Base-by-base conservation (phyloP, 257 asterid species). In the Nicotiana knightiana region DNA sequence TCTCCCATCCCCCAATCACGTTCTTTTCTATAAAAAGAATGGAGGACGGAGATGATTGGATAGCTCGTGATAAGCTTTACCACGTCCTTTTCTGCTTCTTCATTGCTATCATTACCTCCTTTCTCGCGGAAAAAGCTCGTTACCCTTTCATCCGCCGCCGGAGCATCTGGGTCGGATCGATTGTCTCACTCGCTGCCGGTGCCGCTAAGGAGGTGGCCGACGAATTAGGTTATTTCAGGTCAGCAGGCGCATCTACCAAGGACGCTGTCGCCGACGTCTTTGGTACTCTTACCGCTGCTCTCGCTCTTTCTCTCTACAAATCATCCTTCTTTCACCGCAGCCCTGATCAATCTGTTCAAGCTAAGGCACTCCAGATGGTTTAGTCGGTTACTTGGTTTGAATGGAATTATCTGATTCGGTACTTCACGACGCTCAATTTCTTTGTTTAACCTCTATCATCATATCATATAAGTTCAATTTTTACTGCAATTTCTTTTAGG, bases 181-280 rank as follows among this genome's bases (percentile, higher is more conserved):
- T 91, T 21, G 35, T 88, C 28, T 91, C 98, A 9, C 89, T 93
- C 2, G 67, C 87, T 37, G 89, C 90, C 81, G 98, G 97, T 73
- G 94, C 90, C 75, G 95, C 91, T 62, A 95, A 95, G 84, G 99
- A 95, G 88, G 83, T 89, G 61, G 97, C 93, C 66, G 99, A 95
- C 82, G 96, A 95, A 80, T 58, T 95, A 8, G 99, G 99, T 0
- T 90, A 83, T 84, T 92, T 93, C 85, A 84, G 82, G 61, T 93
- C 98, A 66, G 88, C 97, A 65, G 97, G 98, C 5, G 98, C 93
- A 1, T 95, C 98, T n/a, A 17, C 84, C 58, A 93, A 92, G 86
- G 99, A 95, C 83, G 92, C 90, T 26, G 90, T 86, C 5, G 90
- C 94, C 30, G 97, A 93, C 83, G 39, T 91, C 59, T 8, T 88